phyloP scores from a whole-genome alignment of 345 rosid genomes.

The Jatropha curcas region DNA sequence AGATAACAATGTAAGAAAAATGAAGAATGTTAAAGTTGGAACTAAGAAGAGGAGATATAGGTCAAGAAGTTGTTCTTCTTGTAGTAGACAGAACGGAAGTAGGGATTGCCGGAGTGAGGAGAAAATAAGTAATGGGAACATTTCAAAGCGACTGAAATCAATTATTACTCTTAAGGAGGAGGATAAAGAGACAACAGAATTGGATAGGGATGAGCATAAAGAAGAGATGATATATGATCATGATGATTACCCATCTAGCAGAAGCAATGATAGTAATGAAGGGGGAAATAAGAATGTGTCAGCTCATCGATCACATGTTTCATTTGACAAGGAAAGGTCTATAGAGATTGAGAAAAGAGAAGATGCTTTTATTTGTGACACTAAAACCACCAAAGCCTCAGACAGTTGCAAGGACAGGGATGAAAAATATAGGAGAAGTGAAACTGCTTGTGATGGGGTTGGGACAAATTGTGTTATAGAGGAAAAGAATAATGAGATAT shows the following conservation, averaged over 20 bases:
- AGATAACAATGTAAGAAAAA: conserved; percentile 23
- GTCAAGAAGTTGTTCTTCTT: conserved; percentile 40
- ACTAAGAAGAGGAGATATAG: conserved; percentile 32
- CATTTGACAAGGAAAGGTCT: conserved; percentile 22
- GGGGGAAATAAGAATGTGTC: conserved; percentile 37
- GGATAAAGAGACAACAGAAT: conserved; percentile 27
- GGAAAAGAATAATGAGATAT: conserved; percentile 30
- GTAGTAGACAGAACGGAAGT: conserved; percentile 25
- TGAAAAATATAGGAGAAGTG: conserved; percentile 13
- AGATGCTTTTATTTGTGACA: conserved; percentile 28
- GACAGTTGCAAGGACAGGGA: conserved; percentile 26
- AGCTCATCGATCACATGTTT: conserved; percentile 21
- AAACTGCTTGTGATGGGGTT: conserved; percentile 25
- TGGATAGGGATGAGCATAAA: conserved; percentile 37
- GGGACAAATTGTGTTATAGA: conserved; percentile 18
- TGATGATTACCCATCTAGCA: conserved; percentile 58
- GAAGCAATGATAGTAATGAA: conserved; percentile 49
- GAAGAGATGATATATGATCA: conserved; percentile 51
- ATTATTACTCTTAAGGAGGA: conserved; percentile 43
- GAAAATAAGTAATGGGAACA: conserved; percentile 31
- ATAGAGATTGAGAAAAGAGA: conserved; percentile 38
- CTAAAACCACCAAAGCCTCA: conserved; percentile 10
- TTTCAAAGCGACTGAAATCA: conserved; percentile 53
- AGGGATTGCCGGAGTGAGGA: conserved; percentile 38
- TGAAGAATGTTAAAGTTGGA: conserved; percentile 25